Percentiles rank a stretch among this genome's conserved stretches.
Evolutionary conservation across 495 filamentous ascomycete genomes (phyloP).

Genomic region (Ramalina intermedia): DNA sequence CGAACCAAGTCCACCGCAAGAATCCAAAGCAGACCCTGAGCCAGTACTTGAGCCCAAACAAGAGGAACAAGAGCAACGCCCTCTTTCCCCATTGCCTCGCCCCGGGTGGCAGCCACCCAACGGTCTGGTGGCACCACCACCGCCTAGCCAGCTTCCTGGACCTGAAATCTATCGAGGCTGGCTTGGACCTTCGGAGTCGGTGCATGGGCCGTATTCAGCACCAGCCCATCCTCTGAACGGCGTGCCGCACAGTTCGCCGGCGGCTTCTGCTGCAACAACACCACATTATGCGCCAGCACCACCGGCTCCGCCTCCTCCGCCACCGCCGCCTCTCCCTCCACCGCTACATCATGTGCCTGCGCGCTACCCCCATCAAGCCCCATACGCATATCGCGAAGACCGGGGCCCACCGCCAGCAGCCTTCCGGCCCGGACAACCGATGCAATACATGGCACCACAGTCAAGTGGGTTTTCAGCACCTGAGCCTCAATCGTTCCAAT

Average conservation of each 20-base stretch:
- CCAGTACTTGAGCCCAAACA: conserved; percentile 21
- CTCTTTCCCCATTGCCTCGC: conserved; percentile 5
- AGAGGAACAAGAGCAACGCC: conserved; percentile 20
- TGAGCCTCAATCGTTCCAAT: conserved; percentile 12
- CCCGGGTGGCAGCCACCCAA: conserved; percentile 9
- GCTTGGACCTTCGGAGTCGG: conserved; percentile 12
- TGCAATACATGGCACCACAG: conserved; percentile 2
- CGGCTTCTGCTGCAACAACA: background rate
- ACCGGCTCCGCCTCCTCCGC: conserved; percentile 7
- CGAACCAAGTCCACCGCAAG: conserved; percentile 19
- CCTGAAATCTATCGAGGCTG: conserved; percentile 13
- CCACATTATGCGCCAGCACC: background rate
- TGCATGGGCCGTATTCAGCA: background rate
- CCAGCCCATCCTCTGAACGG: no score
- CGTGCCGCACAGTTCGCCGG: background rate
- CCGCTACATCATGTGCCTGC: conserved; percentile 5
- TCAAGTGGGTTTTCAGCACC: conserved; percentile 3
- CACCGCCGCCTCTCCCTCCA: conserved; percentile 7
- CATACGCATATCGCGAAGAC: conserved; percentile 15
- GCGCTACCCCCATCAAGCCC: conserved; percentile 15
- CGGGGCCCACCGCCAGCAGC: conserved; percentile 3
- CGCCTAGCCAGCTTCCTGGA: background rate
- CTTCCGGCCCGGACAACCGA: background rate
- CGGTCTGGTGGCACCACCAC: conserved; percentile 3
- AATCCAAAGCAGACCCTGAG: background rate